These are phyloP conservation scores for Chaetothyriales sp. DNA, from an alignment of 2,329 filamentous ascomycete species.

Conservation along the genomic window DNA sequence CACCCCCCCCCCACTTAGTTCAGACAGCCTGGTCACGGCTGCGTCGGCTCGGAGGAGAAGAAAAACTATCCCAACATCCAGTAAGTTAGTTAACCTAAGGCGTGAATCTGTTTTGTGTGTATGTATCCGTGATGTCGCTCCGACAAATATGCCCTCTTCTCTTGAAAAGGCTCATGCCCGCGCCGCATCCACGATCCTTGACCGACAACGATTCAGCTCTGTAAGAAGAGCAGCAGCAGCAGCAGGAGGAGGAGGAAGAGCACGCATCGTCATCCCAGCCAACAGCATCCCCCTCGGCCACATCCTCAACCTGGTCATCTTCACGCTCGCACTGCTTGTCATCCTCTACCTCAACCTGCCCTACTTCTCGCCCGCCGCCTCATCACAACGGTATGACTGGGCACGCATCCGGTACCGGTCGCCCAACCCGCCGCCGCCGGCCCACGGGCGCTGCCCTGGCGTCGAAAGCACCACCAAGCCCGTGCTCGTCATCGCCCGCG, in stretches of 20 bases:
- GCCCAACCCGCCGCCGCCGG: constrained; percentile 21
- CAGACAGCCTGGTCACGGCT: too few relatives aligned
- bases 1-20: too few relatives aligned
- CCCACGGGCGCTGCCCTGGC: constrained; percentile 30
- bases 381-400: constrained; percentile 26
- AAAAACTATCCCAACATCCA: too few relatives aligned
- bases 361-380: background rate
- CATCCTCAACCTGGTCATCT: background rate
- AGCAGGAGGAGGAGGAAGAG: constrained; percentile 9
- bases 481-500: constrained; percentile 30
- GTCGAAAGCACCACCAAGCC: constrained; percentile 27
- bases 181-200: background rate
- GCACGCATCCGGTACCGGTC: constrained; percentile 29
- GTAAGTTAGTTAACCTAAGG: background rate
- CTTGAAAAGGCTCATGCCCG: background rate
- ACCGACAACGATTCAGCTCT: background rate
- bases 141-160: background rate
- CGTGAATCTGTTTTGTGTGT: background rate
- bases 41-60: too few relatives aligned
- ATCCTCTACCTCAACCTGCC: background rate
- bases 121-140: background rate
- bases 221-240: constrained; percentile 2
- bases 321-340: background rate
- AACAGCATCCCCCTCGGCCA: background rate
- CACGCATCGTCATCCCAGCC: background rate